A percentile compares a stretch with the other conserved stretches of the same genome.
These are phyloP conservation scores for Cyberlindnera subsufficiens DNA, from an alignment of 805 yeast species.

Conservation along the genomic window DNA sequence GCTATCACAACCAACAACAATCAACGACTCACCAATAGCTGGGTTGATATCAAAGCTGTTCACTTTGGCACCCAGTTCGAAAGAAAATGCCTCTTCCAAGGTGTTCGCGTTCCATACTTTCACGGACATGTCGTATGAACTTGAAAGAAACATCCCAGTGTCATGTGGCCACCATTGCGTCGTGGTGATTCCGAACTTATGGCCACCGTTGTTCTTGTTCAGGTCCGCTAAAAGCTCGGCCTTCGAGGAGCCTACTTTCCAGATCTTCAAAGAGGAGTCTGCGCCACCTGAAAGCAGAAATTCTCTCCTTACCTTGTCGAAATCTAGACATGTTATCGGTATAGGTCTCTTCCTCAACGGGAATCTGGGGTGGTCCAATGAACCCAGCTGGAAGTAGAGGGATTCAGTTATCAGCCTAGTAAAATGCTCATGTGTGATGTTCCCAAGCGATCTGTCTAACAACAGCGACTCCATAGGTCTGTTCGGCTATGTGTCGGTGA, in stretches of 20 bases:
- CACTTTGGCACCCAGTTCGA: conserved; percentile 55
- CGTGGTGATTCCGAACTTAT: conserved; percentile 66
- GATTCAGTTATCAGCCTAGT: conserved; percentile 20
- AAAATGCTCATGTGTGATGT: conserved; percentile 4
- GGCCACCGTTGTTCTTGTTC: conserved; percentile 35
- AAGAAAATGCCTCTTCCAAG: conserved; percentile 60
- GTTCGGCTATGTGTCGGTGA: too few relatives aligned
- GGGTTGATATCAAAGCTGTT: conserved; percentile 61
- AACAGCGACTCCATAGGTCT: conserved; percentile 1
- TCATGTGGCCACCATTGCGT: conserved; percentile 88
- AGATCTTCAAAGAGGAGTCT: conserved; percentile 60
- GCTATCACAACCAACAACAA: conserved; percentile 69
- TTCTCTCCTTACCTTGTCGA: conserved; percentile 35
- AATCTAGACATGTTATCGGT: conserved; percentile 52
- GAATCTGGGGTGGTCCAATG: conserved; percentile 18
- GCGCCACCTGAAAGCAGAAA: conserved; percentile 67
- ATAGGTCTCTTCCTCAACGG: conserved; percentile 7
- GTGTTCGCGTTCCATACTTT: conserved; percentile 77
- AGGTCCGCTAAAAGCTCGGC: conserved; percentile 11
- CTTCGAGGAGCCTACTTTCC: conserved; percentile 40
- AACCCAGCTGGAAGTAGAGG: conserved; percentile 16
- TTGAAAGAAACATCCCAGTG: conserved; percentile 76
- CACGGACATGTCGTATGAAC: conserved; percentile 73
- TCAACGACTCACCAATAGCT: conserved; percentile 40
- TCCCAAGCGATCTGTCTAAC: conserved; percentile 3